Evolutionary conservation across 78 protist species (phyloP).

Genomic region (Emiliania huxleyi): DNA sequence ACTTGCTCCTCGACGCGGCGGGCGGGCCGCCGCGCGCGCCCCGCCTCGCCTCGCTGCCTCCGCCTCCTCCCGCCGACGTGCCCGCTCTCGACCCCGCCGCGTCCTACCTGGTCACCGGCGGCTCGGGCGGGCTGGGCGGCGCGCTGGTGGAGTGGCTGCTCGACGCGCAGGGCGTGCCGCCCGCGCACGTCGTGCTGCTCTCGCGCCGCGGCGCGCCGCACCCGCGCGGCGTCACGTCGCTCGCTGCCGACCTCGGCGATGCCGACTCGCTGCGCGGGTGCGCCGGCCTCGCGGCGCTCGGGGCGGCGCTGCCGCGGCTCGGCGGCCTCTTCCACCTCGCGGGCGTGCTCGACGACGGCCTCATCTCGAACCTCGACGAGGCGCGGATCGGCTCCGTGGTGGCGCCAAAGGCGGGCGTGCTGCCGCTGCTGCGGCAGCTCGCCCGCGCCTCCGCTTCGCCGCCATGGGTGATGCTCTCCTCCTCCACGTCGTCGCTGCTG

Average conservation of each 20-base stretch:
- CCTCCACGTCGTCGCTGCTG: constrained; percentile 32
- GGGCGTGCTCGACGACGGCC: constrained; percentile 43
- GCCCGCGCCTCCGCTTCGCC: neutral
- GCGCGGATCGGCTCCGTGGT: neutral
- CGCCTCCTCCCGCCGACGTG: neutral
- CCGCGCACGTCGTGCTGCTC: neutral
- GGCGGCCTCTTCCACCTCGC: constrained; percentile 51
- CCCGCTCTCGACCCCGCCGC: neutral
- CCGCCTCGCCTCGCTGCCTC: neutral
- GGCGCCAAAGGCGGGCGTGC: constrained; percentile 3
- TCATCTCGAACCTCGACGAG: neutral
- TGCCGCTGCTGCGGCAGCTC: neutral
- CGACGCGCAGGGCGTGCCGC: neutral
- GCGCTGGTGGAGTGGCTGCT: neutral
- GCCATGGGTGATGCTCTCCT: neutral
- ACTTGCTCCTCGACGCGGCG: neutral
- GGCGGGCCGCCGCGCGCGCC: neutral
- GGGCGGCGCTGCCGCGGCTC: neutral
- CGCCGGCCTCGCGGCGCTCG: neutral
- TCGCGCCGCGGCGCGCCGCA: neutral
- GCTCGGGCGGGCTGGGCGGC: constrained; percentile 44
- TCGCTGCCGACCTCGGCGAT: neutral
- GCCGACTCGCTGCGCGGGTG: neutral
- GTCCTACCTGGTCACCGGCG: constrained; percentile 28
- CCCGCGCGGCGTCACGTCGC: neutral